Percentiles rank a stretch among this genome's conserved stretches.
Evolutionary conservation across 2,329 filamentous ascomycete genomes (phyloP).

Genomic region (Colletotrichum paranaense): DNA sequence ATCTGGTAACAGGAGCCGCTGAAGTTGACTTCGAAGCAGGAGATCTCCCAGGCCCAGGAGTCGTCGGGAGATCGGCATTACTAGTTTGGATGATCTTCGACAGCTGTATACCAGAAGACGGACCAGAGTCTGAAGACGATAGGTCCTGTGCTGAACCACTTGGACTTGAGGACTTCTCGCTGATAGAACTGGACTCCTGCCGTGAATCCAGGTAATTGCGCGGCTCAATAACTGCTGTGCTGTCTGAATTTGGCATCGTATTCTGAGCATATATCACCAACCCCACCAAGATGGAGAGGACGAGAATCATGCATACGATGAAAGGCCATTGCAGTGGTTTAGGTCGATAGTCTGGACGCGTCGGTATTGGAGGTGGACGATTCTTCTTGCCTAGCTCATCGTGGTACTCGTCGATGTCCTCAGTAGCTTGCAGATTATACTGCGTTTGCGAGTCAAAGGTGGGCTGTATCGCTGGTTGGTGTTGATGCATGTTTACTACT

Average conservation of each 20-base stretch:
- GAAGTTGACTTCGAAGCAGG: background rate
- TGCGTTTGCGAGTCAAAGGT: conserved; percentile 45
- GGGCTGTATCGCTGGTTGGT: conserved; percentile 30
- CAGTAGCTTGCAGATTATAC: conserved; percentile 45
- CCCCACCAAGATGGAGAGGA: conserved; percentile 42
- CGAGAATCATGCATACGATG: conserved; percentile 39
- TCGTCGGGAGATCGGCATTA: background rate
- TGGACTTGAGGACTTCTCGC: background rate
- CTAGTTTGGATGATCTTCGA: background rate
- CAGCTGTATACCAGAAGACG: too few species aligned
- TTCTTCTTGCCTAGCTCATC: conserved; percentile 16
- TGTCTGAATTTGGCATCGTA: conserved; percentile 46
- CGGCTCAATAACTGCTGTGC: conserved; percentile 39
- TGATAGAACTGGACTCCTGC: background rate
- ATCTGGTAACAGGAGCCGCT: background rate
- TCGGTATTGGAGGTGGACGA: background rate
- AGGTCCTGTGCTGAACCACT: too few species aligned
- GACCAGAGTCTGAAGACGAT: background rate
- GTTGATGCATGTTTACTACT: conserved; percentile 15
- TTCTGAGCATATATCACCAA: conserved; percentile 43
- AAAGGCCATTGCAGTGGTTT: conserved; percentile 48
- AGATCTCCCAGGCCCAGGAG: background rate
- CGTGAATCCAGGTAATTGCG: background rate
- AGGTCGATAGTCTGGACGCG: conserved; percentile 45
- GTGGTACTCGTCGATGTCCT: conserved; percentile 41